Base-by-base conservation (phyloP, 139 green algal species). In the Pedinophyceae sp. region DNA sequence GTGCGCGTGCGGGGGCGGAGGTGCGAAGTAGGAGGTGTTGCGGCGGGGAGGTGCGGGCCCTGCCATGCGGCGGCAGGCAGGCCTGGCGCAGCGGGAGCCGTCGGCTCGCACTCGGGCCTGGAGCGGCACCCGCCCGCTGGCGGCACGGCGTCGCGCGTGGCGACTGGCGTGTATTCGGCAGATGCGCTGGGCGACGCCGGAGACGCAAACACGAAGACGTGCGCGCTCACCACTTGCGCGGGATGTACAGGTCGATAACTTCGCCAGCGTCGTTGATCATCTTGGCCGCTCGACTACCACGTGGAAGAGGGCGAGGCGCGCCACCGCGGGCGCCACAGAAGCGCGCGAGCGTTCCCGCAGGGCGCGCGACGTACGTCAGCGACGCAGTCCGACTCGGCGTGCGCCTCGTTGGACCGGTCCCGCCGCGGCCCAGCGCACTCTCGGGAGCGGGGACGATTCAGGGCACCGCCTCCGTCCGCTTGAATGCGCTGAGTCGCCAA, bases 161-260 rank as follows among this genome's bases (percentile, higher is more conserved):
- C n/a, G n/a, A n/a, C n/a, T n/a, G n/a, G n/a, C n/a, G n/a, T n/a
- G n/a, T n/a, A n/a, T n/a, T n/a, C n/a, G n/a, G n/a, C n/a, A n/a
- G n/a, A n/a, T n/a, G n/a, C 34, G 34, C 34, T 43, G 10, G 10
- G 10, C 34, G 34, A 43, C 34, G 10, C 34, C 34, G 34, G 10
- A 19, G 34, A 43, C 34, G 34, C 10, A 43, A 13, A 43, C 13
- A 43, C 34, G 34, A 7, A 43, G 34, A 13, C 34, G 10, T 13
- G 34, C 13, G 10, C 10, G 55, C 80, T 62, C 66, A 95, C 86
- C 89, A 97, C 75, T 98, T 98, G 66, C 89, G 70, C 29, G 89
- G 89, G 59, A 95, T 94, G 89, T 97, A 98, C 51, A 98, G 76
- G 64, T 97, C 89, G 19, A 97, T 84, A 52, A 79, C 80, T 59